A percentile compares a stretch with the other conserved stretches of the same genome.
These are phyloP conservation scores for Fragaria vesca DNA, from an alignment of 306 rosid genomes.

Conservation along the genomic window DNA sequence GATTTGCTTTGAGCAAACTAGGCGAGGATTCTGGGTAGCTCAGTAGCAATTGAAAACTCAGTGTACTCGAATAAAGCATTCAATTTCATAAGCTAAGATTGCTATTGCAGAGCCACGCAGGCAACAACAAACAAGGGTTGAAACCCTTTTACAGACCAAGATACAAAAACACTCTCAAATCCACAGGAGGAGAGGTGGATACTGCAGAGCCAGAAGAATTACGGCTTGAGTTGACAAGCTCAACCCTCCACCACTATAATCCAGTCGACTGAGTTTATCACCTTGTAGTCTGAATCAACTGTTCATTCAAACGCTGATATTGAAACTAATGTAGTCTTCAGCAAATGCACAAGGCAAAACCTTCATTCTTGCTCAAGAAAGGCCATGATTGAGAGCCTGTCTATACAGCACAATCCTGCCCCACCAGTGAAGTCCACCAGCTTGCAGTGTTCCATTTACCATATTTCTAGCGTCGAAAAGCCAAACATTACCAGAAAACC, in stretches of 20 bases:
- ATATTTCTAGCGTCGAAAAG: background rate
- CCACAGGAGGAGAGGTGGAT: background rate
- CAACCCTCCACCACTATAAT: background rate
- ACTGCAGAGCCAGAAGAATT: background rate
- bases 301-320: background rate
- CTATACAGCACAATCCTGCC: slow-evolving; percentile 5
- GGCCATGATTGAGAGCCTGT: slow-evolving; percentile 3
- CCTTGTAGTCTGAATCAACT: background rate
- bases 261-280: background rate
- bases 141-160: slow-evolving; percentile 7
- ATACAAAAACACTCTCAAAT: background rate
- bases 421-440: slow-evolving; percentile 13
- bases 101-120: slow-evolving; percentile 1
- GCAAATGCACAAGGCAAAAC: background rate
- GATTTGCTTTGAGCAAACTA: background rate
- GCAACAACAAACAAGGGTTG: background rate
- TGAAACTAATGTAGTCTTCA: background rate
- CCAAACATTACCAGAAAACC: background rate
- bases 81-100: background rate
- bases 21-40: background rate
- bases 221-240: background rate
- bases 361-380: background rate
- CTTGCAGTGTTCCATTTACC: slow-evolving; percentile 3
- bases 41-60: slow-evolving; percentile 7
- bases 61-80: background rate